Evolutionary conservation across 257 asterid species (phyloP).

Genomic region (Solanum piurae): DNA sequence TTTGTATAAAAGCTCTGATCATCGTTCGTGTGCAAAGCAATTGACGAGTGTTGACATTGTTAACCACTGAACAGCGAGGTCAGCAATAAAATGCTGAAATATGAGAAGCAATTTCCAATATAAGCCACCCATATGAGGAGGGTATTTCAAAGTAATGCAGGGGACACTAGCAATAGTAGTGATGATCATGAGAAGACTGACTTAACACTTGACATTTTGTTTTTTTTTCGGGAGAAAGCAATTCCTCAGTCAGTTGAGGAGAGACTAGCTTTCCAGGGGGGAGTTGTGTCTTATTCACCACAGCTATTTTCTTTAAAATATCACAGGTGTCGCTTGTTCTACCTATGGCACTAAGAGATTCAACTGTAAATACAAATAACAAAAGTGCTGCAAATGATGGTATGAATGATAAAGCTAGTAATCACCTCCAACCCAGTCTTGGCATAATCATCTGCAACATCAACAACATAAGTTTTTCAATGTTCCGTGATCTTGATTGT

Average conservation of each 20-base stretch:
- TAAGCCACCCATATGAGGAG: constrained; percentile 49
- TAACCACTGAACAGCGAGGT: constrained; percentile 59
- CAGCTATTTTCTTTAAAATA: constrained; percentile 36
- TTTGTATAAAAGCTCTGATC: constrained; percentile 38
- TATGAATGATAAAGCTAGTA: constrained; percentile 48
- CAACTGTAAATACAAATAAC: constrained; percentile 41
- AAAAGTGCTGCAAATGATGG: constrained; percentile 46
- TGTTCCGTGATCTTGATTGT: neutral
- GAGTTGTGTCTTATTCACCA: constrained; percentile 31
- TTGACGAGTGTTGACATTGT: constrained; percentile 29
- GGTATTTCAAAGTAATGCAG: constrained; percentile 2
- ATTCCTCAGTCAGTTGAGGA: constrained; percentile 12
- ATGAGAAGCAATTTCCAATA: constrained; percentile 60
- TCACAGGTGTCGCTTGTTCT: constrained; percentile 30
- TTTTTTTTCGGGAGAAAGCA: constrained; percentile 11
- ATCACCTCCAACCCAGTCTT: constrained; percentile 67
- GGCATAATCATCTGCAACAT: constrained; percentile 35
- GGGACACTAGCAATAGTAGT: no score
- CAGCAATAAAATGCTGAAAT: constrained; percentile 64
- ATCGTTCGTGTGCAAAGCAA: constrained; percentile 3
- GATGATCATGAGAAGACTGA: no score
- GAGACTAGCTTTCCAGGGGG: constrained; percentile 49
- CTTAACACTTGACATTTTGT: no score
- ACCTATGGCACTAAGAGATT: constrained; percentile 47
- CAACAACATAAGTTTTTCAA: neutral